A percentile compares a stretch with the other conserved stretches of the same genome.
These are phyloP conservation scores for Parasitella parasitica DNA, from an alignment of 371 early-diverging fungal species.

Conservation along the genomic window DNA sequence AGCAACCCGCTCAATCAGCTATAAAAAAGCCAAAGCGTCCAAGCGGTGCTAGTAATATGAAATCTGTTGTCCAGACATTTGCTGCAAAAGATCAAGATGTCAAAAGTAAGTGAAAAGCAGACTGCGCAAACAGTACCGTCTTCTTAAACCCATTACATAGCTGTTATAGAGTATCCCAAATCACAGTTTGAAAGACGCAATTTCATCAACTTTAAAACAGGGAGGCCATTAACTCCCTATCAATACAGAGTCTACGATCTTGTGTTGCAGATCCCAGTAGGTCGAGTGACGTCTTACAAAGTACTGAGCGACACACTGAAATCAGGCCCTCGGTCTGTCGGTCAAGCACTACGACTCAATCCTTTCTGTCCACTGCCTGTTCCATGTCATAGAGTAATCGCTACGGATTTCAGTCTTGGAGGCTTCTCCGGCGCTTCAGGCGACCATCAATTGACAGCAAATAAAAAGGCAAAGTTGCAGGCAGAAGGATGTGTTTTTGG, in stretches of 20 bases:
- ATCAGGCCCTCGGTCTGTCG: constrained; percentile 73
- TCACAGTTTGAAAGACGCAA: constrained; percentile 35
- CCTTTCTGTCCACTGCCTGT: constrained; percentile 78
- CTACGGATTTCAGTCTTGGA: constrained; percentile 66
- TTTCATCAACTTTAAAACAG: constrained; percentile 54
- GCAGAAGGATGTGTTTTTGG: constrained; percentile 71
- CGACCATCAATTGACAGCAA: constrained; percentile 56
- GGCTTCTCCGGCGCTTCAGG: constrained; percentile 75
- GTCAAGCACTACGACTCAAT: constrained; percentile 73
- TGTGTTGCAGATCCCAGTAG: constrained; percentile 68
- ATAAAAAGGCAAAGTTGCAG: constrained; percentile 68
- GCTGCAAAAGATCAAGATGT: background rate
- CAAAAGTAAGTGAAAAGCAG: too few species aligned
- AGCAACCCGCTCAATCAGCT: background rate
- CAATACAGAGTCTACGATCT: constrained; percentile 73
- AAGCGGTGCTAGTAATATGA: background rate
- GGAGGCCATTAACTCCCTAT: constrained; percentile 62
- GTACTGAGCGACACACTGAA: constrained; percentile 64
- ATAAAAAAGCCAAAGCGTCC: background rate
- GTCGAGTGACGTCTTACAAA: constrained; percentile 77
- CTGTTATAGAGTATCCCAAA: constrained; percentile 40
- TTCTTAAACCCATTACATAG: constrained; percentile 4
- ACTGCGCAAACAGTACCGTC: too few species aligned
- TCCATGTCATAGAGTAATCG: constrained; percentile 82
- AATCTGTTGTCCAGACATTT: constrained; percentile 26